Conservation (phyloP, 495 filamentous ascomycete species). For the Aspergillus homomorphus region DNA sequence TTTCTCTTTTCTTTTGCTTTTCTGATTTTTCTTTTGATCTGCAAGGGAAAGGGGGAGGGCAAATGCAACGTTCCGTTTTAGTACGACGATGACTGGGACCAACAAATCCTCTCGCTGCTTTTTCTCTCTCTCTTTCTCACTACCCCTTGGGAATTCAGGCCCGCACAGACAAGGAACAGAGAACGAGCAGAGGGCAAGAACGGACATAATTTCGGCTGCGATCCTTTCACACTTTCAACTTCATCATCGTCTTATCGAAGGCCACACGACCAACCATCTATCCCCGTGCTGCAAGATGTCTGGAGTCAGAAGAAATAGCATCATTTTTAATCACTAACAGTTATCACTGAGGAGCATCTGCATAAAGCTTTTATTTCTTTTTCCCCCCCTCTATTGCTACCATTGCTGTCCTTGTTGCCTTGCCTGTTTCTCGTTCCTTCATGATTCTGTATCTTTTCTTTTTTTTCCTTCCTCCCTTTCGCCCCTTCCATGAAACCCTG, state of each 20-base stretch:
- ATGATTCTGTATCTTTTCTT: conserved; percentile 22
- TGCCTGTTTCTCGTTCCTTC: conserved; percentile 24
- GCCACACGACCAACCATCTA: conserved; percentile 21
- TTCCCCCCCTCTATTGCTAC: conserved; percentile 19
- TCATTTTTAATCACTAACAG: conserved; percentile 38
- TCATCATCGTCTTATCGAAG: conserved; percentile 19
- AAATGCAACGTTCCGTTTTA: conserved; percentile 27
- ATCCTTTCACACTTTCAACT: conserved; percentile 21
- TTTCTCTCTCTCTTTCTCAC: conserved; percentile 15
- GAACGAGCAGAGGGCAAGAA: not conserved
- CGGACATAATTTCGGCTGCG: conserved; percentile 15
- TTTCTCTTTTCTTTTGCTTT: not conserved
- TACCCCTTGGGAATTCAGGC: not conserved
- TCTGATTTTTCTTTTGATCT: not conserved
- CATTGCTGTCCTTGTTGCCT: not conserved
- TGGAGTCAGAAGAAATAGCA: conserved; percentile 33
- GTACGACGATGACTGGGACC: conserved; percentile 19
- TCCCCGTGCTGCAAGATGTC: conserved; percentile 26
- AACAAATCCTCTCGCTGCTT: conserved; percentile 17
- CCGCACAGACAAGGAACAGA: not conserved
- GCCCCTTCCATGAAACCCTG: conserved; percentile 31
- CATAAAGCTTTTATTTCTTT: conserved; percentile 29
- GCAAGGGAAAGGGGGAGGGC: conserved; percentile 18
- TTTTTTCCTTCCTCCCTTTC: conserved; percentile 29
- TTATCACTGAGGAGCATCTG: conserved; percentile 28